A percentile compares a stretch with the other conserved stretches of the same genome.
Conservation (phyloP, 2,329 filamentous ascomycete species). For the Blastomyces silverae region DNA sequence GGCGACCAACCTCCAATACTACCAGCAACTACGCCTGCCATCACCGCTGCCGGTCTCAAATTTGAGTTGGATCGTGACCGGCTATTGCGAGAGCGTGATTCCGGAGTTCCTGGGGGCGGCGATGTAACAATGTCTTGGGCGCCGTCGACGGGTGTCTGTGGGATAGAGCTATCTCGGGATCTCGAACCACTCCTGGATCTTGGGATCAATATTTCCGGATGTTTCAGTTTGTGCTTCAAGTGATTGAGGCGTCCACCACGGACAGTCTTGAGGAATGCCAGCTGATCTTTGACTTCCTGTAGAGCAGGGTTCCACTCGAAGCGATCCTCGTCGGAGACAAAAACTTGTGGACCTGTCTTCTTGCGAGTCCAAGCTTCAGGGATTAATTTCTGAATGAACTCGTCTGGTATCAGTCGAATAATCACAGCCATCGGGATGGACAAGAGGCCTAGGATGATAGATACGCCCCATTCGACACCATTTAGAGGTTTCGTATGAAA, state of each 20-base stretch:
- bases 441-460: conserved; percentile 59
- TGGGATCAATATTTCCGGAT: conserved; percentile 46
- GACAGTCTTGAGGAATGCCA: conserved; percentile 57
- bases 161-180: conserved; percentile 41
- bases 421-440: conserved; percentile 60
- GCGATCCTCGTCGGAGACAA: conserved; percentile 43
- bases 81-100: conserved; percentile 44
- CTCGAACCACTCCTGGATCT: conserved; percentile 40
- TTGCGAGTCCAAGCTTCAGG: conserved; percentile 36
- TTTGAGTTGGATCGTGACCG: conserved; percentile 55
- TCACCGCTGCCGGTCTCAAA: conserved; percentile 56
- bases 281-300: conserved; percentile 57
- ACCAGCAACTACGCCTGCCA: conserved; percentile 61
- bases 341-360: conserved; percentile 36
- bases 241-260: conserved; percentile 56
- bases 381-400: conserved; percentile 43
- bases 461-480: conserved; percentile 64
- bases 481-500: conserved; percentile 57
- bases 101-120: conserved; percentile 46
- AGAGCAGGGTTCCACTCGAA: conserved; percentile 56
- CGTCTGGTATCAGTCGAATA: conserved; percentile 55
- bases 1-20: conserved; percentile 59
- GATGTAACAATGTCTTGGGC: conserved; percentile 24
- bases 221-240: conserved; percentile 55
- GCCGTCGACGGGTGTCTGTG: conserved; percentile 47